These are phyloP conservation scores for Gillenia trifoliata DNA, from an alignment of 306 rosid genomes.

Conservation along the genomic window DNA sequence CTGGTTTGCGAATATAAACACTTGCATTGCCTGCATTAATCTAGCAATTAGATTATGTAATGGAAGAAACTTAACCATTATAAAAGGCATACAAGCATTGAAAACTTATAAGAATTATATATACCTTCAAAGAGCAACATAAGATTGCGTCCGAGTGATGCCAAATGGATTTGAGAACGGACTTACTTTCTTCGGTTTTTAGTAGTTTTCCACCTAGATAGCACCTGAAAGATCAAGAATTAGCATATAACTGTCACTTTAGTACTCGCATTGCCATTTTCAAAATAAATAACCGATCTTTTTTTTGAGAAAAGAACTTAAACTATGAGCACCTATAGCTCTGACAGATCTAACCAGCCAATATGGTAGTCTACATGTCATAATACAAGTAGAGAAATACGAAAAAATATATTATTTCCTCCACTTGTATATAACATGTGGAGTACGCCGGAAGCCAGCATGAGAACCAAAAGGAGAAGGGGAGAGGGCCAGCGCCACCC, in stretches of 20 bases:
- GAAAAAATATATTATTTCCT: too few relatives aligned
- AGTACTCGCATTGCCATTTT: neutral
- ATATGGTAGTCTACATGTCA: too few relatives aligned
- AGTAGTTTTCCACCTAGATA: slow-evolving; percentile 80
- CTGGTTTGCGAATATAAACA: too few relatives aligned
- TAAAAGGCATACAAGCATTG: too few relatives aligned
- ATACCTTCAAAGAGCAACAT: slow-evolving; percentile 92
- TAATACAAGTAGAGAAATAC: too few relatives aligned
- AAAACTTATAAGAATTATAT: too few relatives aligned
- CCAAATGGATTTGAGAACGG: slow-evolving; percentile 90
- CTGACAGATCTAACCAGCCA: slow-evolving; percentile 78
- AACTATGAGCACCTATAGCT: slow-evolving; percentile 59
- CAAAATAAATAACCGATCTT: neutral
- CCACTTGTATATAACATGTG: too few relatives aligned
- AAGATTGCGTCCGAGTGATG: slow-evolving; percentile 86
- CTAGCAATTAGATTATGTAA: too few relatives aligned
- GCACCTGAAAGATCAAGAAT: slow-evolving; percentile 48
- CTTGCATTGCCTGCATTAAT: too few relatives aligned
- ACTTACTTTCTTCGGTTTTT: slow-evolving; percentile 72
- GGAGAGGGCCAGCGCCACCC: slow-evolving; percentile 92
- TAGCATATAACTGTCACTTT: neutral
- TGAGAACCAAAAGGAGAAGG: slow-evolving; percentile 67
- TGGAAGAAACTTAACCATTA: too few relatives aligned
- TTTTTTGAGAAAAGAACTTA: neutral
- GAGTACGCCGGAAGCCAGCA: slow-evolving; percentile 50